A percentile compares a stretch with the other conserved stretches of the same genome.
Conservation (phyloP, 2,329 filamentous ascomycete genomes). For the Pseudogymnoascus sp. region DNA sequence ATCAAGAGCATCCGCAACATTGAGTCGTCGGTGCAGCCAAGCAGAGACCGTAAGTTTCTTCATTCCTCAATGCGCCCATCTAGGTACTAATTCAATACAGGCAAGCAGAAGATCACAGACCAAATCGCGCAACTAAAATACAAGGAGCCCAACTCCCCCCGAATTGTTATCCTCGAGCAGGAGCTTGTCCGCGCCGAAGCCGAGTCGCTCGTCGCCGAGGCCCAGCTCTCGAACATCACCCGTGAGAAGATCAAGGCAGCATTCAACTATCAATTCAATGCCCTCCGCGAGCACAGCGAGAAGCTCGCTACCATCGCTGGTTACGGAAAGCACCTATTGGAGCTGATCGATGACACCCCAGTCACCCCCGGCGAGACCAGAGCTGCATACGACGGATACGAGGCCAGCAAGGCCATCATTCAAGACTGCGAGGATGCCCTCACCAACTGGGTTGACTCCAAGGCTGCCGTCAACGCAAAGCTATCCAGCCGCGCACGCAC, state of each 20-base stretch:
- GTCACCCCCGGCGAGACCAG: slow-evolving; percentile 96
- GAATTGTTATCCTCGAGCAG: slow-evolving; percentile 95
- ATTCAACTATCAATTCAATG: slow-evolving; percentile 97
- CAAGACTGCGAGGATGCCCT: slow-evolving; percentile 97
- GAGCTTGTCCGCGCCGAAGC: slow-evolving; percentile 97
- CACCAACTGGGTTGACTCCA: slow-evolving; percentile 91
- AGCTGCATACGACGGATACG: slow-evolving; percentile 92
- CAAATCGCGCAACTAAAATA: slow-evolving; percentile 98
- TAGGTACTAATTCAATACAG: slow-evolving; percentile 35
- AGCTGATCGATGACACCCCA: slow-evolving; percentile 91
- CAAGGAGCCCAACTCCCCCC: slow-evolving; percentile 97
- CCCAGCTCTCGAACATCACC: slow-evolving; percentile 97
- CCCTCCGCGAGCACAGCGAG: slow-evolving; percentile 92
- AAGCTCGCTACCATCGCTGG: slow-evolving; percentile 97
- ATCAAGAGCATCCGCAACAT: slow-evolving; percentile 99
- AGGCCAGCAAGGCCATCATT: slow-evolving; percentile 97
- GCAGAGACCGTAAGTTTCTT: slow-evolving; percentile 71
- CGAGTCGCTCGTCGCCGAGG: slow-evolving; percentile 96
- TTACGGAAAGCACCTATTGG: slow-evolving; percentile 95
- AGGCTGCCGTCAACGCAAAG: slow-evolving; percentile 79
- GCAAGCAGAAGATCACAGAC: slow-evolving; percentile 98
- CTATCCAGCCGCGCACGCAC: slow-evolving; percentile 82
- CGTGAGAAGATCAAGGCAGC: slow-evolving; percentile 98
- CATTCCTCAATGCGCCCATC: background rate
- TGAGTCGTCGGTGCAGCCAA: slow-evolving; percentile 95